A percentile compares a stretch with the other conserved stretches of the same genome.
phyloP scores from a whole-genome alignment of 192 early-diverging fungal species.

The Pilaira anomala region DNA sequence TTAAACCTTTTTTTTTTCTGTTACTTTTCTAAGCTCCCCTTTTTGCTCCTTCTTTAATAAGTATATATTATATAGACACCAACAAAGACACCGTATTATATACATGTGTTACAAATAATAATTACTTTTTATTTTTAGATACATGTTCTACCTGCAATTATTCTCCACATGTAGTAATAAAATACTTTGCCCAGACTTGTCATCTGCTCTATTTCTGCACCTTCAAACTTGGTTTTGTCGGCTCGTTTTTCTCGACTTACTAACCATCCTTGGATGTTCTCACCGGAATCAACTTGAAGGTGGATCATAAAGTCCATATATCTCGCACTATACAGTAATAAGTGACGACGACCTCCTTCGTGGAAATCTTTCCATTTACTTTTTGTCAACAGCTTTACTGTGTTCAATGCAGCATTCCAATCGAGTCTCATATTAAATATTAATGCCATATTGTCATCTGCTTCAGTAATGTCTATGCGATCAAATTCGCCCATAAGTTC shows the following conservation, averaged over 20 bases:
- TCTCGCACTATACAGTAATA: slow-evolving; percentile 26
- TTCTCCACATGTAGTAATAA: slow-evolving; percentile 19
- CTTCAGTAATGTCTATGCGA: slow-evolving; percentile 10
- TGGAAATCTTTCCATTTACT: slow-evolving; percentile 11
- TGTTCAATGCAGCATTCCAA: slow-evolving; percentile 21
- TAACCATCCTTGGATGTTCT: slow-evolving; percentile 17
- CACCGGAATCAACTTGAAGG: neutral
- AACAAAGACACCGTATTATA: too few species aligned
- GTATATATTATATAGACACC: too few species aligned
- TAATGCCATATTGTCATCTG: slow-evolving; percentile 19
- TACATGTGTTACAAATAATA: neutral
- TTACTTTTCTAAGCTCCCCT: neutral
- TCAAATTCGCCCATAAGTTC: slow-evolving; percentile 21
- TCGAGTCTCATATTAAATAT: slow-evolving; percentile 11
- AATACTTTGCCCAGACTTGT: slow-evolving; percentile 13
- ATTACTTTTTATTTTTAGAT: neutral
- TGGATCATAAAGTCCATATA: slow-evolving; percentile 36
- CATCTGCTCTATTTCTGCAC: slow-evolving; percentile 22
- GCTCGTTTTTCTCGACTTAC: slow-evolving; percentile 22
- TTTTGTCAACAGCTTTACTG: slow-evolving; percentile 4
- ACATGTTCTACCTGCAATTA: neutral
- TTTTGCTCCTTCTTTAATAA: neutral
- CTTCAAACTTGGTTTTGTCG: neutral
- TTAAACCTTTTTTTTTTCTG: neutral
- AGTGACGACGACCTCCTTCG: slow-evolving; percentile 13